Evolutionary conservation across 2,329 filamentous ascomycete genomes (phyloP).

Genomic region (Neofusicoccum cordaticola): DNA sequence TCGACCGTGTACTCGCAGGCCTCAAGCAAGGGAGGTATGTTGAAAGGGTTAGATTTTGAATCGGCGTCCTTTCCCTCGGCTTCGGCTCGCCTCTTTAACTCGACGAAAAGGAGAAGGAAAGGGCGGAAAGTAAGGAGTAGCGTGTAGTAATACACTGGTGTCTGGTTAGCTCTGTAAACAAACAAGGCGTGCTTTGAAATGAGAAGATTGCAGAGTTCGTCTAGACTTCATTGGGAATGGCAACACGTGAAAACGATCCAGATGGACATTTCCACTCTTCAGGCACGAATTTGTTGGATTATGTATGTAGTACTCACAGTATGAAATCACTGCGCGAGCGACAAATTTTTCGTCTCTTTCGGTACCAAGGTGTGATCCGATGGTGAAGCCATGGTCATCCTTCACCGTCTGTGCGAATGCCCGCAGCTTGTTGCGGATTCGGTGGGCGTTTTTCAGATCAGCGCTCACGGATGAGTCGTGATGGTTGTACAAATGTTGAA

Average conservation of each 20-base stretch:
- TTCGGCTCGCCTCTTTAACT: slow-evolving; percentile 13
- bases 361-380: background rate
- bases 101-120: slow-evolving; percentile 15
- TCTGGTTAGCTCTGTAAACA: background rate
- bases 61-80: background rate
- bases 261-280: too few relatives aligned
- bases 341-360: slow-evolving; percentile 8
- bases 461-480: slow-evolving; percentile 6
- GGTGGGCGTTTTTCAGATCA: slow-evolving; percentile 7
- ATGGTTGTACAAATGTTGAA: slow-evolving; percentile 15
- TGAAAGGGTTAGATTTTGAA: slow-evolving; percentile 12
- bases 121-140: slow-evolving; percentile 13
- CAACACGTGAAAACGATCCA: background rate
- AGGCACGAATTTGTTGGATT: too few relatives aligned
- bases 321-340: slow-evolving; percentile 2
- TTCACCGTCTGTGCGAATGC: background rate
- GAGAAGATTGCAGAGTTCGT: background rate
- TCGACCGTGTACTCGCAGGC: slow-evolving; percentile 15
- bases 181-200: too few relatives aligned
- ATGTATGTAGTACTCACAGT: background rate
- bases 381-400: slow-evolving; percentile 9
- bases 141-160: slow-evolving; percentile 11
- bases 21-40: slow-evolving; percentile 13
- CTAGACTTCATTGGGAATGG: too few relatives aligned
- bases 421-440: slow-evolving; percentile 7